These are phyloP conservation scores for Flaveria linearis DNA, from an alignment of 129 eudicot genomes.

Conservation along the genomic window DNA sequence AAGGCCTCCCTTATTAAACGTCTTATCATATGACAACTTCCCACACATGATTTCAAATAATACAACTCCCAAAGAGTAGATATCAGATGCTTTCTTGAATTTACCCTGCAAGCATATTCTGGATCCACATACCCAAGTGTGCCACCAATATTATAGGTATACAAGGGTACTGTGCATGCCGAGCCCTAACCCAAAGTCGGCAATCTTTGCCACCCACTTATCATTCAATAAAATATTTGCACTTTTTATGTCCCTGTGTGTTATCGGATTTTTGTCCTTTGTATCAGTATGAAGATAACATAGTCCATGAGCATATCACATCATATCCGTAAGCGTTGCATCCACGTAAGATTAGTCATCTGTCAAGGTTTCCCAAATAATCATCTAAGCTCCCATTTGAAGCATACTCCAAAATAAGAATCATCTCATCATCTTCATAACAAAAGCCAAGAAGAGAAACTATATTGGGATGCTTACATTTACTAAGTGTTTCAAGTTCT, in stretches of 20 bases:
- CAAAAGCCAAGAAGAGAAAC: neutral
- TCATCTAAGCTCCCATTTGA: neutral
- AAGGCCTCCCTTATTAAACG: too few species aligned
- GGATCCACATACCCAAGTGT: neutral
- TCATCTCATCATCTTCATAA: neutral
- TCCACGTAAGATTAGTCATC: neutral
- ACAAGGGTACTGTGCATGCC: too few species aligned
- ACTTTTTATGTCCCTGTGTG: neutral
- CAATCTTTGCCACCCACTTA: neutral
- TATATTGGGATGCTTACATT: neutral
- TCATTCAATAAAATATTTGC: neutral
- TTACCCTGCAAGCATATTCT: neutral
- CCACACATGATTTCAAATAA: constrained; percentile 3
- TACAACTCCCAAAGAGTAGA: neutral
- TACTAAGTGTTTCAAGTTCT: neutral
- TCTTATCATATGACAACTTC: neutral
- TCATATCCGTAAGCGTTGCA: neutral
- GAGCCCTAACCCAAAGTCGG: neutral
- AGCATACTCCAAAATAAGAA: neutral
- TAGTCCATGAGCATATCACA: neutral
- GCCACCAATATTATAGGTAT: too few species aligned
- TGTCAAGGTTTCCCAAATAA: neutral
- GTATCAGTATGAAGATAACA: neutral
- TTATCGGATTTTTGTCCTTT: neutral
- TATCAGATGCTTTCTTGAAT: neutral